A percentile compares a stretch with the other conserved stretches of the same genome.
Conservation (phyloP, 495 filamentous ascomycete genomes). For the Neurospora africana region DNA sequence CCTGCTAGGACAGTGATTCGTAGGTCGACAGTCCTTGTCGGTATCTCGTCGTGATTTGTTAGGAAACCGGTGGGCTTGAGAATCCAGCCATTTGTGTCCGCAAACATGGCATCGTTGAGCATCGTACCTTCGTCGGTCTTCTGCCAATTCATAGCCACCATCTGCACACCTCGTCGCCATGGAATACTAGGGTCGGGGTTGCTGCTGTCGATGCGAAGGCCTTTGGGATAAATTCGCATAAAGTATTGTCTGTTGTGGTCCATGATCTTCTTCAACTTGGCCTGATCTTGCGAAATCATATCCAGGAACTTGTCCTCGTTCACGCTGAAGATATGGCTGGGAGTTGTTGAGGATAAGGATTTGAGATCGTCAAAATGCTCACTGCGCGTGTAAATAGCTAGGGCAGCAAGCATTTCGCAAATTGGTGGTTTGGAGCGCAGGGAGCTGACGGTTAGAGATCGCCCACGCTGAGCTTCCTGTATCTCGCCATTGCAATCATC, state of each 20-base stretch:
- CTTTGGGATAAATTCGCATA: conserved; percentile 86
- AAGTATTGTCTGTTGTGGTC: conserved; percentile 70
- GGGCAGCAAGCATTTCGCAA: conserved; percentile 53
- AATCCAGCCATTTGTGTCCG: conserved; percentile 71
- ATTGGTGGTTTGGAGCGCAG: conserved; percentile 46
- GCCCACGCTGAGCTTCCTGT: conserved; percentile 12
- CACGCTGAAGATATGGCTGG: conserved; percentile 78
- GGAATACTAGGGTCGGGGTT: conserved; percentile 76
- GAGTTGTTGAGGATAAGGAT: conserved; percentile 43
- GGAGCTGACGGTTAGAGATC: conserved; percentile 14
- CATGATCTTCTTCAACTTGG: conserved; percentile 46
- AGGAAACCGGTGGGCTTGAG: conserved; percentile 60
- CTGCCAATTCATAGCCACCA: conserved; percentile 95
- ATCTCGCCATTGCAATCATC: conserved; percentile 26
- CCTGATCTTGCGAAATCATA: conserved; percentile 33
- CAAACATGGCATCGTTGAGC: conserved; percentile 90
- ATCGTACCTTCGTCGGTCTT: conserved; percentile 83
- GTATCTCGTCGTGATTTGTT: conserved; percentile 11
- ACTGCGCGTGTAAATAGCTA: conserved; percentile 78
- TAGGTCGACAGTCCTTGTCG: conserved; percentile 26
- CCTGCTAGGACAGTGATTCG: conserved; percentile 35
- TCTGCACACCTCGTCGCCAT: conserved; percentile 83
- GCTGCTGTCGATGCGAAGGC: conserved; percentile 66
- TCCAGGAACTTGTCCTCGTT: conserved; percentile 63
- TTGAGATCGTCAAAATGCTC: conserved; percentile 65